A percentile compares a stretch with the other conserved stretches of the same genome.
Evolutionary conservation across 1,284 basidiomycete species (phyloP).

Genomic region (Puccinia novopanici): DNA sequence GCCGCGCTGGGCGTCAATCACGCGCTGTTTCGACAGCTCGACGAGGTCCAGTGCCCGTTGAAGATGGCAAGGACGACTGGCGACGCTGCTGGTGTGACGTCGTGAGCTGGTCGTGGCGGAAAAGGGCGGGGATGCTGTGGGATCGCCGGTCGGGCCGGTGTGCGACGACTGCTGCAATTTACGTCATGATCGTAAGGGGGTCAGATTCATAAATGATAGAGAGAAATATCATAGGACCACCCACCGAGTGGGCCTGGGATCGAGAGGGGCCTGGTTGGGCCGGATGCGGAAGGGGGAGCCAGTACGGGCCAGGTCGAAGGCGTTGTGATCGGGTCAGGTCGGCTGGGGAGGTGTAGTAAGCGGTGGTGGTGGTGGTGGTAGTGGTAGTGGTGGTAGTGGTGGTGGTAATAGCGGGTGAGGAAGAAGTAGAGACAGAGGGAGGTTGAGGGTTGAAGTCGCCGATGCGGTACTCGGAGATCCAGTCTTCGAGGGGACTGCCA

Average conservation of each 20-base stretch:
- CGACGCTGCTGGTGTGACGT: not conserved
- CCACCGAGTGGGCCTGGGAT: not conserved
- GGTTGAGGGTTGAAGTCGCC: conserved; percentile 30
- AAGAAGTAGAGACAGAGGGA: not conserved
- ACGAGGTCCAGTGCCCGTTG: conserved; percentile 29
- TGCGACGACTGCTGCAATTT: not conserved
- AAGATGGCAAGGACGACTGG: conserved; percentile 10
- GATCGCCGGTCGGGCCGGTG: not conserved
- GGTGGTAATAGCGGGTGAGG: not conserved
- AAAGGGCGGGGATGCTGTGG: not conserved
- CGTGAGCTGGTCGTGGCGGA: not conserved
- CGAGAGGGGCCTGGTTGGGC: not conserved
- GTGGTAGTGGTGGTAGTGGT: not conserved
- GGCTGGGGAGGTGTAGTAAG: not conserved
- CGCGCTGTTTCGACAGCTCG: not conserved
- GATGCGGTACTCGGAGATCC: conserved; percentile 34
- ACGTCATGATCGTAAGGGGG: not conserved
- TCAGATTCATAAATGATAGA: no score
- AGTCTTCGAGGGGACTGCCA: not conserved
- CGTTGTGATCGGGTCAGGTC: not conserved
- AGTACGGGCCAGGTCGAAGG: not conserved
- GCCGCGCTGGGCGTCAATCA: conserved; percentile 28
- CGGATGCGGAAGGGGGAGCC: not conserved
- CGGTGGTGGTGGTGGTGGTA: not conserved
- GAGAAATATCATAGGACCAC: no score